These are phyloP conservation scores for Hypholoma fasciculare DNA, from an alignment of 768 basidiomycete genomes.

Conservation along the genomic window DNA sequence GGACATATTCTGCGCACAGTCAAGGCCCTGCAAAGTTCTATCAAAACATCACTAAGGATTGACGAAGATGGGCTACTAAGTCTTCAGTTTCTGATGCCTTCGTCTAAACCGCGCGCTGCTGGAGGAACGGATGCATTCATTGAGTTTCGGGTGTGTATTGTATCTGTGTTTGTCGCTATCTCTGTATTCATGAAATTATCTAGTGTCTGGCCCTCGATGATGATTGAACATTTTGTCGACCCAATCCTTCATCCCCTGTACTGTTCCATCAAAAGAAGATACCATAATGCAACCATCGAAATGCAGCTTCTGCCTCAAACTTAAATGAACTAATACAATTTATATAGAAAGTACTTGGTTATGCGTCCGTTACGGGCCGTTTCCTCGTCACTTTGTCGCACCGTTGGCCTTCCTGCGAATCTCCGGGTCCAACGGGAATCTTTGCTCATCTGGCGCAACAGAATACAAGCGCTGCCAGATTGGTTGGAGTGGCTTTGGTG, in stretches of 20 bases:
- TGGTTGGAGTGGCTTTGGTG: slow-evolving; percentile 36
- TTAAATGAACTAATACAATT: no score
- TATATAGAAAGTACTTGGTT: not conserved
- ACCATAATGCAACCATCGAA: no score
- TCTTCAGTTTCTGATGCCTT: slow-evolving; percentile 87
- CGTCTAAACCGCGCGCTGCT: slow-evolving; percentile 40
- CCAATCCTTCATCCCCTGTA: no score
- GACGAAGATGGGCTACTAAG: slow-evolving; percentile 81
- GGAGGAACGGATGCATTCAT: slow-evolving; percentile 65
- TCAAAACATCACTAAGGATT: slow-evolving; percentile 88
- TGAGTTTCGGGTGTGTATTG: slow-evolving; percentile 76
- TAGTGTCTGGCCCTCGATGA: not conserved
- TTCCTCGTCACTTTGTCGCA: slow-evolving; percentile 21
- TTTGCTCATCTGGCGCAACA: slow-evolving; percentile 38
- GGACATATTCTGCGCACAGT: slow-evolving; percentile 71
- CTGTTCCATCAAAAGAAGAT: no score
- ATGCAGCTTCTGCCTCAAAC: no score
- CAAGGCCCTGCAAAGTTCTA: slow-evolving; percentile 78
- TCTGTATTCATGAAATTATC: not conserved
- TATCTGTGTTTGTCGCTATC: not conserved
- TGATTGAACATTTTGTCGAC: not conserved
- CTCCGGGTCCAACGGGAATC: slow-evolving; percentile 44
- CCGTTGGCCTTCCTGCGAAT: slow-evolving; percentile 39
- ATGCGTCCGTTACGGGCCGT: not conserved
- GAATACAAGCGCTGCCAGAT: slow-evolving; percentile 41